phyloP scores from a whole-genome alignment of 257 asterid genomes.

The Nicotiana paniculata region DNA sequence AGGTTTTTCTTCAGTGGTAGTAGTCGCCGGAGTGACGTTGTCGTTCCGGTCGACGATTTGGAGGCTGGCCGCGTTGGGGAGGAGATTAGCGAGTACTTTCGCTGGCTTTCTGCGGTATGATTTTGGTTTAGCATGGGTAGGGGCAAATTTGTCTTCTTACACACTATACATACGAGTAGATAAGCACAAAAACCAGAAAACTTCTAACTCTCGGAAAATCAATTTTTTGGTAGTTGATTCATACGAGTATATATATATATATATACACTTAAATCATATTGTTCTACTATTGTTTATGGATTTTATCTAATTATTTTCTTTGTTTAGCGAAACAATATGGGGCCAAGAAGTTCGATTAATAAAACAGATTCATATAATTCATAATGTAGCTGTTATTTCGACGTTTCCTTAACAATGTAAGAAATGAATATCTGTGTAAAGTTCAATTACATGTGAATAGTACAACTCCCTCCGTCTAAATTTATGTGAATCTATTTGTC shows the following conservation, averaged over 20 bases:
- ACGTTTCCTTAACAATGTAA: not conserved
- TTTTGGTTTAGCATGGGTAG: slow-evolving; percentile 6
- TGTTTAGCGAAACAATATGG: not conserved
- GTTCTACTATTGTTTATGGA: not conserved
- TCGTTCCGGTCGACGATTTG: slow-evolving; percentile 48
- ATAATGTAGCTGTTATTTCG: not conserved
- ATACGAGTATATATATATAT: no score
- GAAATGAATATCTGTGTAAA: not conserved
- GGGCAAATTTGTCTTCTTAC: slow-evolving; percentile 29
- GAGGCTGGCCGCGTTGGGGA: slow-evolving; percentile 72
- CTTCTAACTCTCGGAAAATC: slow-evolving; percentile 5
- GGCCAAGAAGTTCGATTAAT: not conserved
- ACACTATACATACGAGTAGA: not conserved
- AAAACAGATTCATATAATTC: not conserved
- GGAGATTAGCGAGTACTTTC: slow-evolving; percentile 77
- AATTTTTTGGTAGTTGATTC: not conserved
- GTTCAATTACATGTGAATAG: not conserved
- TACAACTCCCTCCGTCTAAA: no score
- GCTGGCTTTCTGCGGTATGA: slow-evolving; percentile 82
- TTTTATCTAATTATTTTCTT: not conserved
- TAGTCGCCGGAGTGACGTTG: slow-evolving; percentile 54
- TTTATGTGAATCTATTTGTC: no score
- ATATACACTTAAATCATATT: not conserved
- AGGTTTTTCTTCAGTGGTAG: slow-evolving; percentile 75
- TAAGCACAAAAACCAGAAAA: not conserved